These are phyloP conservation scores for Penicillium ucsense DNA, from an alignment of 495 filamentous ascomycete species.

Conservation along the genomic window DNA sequence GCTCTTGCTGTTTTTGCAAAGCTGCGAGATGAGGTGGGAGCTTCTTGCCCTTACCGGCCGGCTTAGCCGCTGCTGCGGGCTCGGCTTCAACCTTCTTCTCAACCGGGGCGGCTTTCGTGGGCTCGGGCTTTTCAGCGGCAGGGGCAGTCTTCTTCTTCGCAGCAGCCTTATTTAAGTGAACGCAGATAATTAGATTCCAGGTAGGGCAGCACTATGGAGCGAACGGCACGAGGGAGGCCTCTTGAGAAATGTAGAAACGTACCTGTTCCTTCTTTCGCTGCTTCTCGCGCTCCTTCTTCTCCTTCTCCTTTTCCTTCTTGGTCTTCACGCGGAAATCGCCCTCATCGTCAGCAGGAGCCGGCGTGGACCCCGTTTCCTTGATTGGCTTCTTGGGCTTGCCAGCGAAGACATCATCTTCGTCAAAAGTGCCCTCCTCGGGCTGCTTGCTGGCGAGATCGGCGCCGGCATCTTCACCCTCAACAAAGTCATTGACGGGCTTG, in stretches of 20 bases:
- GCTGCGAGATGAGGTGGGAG: conserved; percentile 69
- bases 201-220: too few species aligned
- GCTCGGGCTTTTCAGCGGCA: conserved; percentile 21
- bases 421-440: conserved; percentile 75
- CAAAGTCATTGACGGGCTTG: conserved; percentile 57
- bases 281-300: conserved; percentile 89
- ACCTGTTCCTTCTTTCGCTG: conserved; percentile 88
- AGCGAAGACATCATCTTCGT: conserved; percentile 73
- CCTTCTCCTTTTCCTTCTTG: conserved; percentile 95
- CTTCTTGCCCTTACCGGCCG: conserved; percentile 67
- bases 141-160: conserved; percentile 47
- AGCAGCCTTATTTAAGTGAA: conserved; percentile 40
- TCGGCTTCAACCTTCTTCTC: conserved; percentile 24
- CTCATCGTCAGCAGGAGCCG: conserved; percentile 43
- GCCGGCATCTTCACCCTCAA: conserved; percentile 58
- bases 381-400: conserved; percentile 57
- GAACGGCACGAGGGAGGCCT: too few species aligned
- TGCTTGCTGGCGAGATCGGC: conserved; percentile 55
- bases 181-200: neutral
- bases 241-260: conserved; percentile 6
- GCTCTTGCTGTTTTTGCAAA: conserved; percentile 89
- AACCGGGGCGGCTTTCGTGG: conserved; percentile 34
- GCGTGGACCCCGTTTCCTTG: conserved; percentile 30
- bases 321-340: conserved; percentile 64
- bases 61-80: conserved; percentile 36